These are phyloP conservation scores for Aschersonia sp. DNA, from an alignment of 2,329 filamentous ascomycete genomes.

Conservation along the genomic window DNA sequence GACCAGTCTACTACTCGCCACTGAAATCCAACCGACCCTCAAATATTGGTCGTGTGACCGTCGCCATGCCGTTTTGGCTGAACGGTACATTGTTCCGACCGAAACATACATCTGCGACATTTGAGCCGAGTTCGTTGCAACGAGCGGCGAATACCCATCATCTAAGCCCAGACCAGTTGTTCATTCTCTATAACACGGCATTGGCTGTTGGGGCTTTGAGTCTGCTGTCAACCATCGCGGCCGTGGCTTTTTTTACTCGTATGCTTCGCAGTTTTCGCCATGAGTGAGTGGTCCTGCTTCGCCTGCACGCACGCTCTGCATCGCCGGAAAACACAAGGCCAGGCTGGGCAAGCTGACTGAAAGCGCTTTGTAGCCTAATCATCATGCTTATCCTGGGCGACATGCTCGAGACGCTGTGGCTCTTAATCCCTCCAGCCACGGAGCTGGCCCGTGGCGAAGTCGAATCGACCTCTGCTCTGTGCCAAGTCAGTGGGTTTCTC, in stretches of 20 bases:
- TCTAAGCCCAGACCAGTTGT: neutral
- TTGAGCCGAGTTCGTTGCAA: neutral
- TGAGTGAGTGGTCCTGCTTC: slow-evolving; percentile 15
- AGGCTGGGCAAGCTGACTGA: neutral
- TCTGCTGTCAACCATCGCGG: slow-evolving; percentile 36
- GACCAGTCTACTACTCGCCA: no score
- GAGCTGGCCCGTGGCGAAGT: slow-evolving; percentile 39
- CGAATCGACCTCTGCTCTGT: slow-evolving; percentile 37
- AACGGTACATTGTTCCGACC: neutral
- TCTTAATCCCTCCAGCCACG: slow-evolving; percentile 48
- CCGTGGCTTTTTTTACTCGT: slow-evolving; percentile 57
- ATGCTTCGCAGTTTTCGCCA: slow-evolving; percentile 65
- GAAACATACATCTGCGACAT: neutral
- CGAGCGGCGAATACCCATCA: neutral
- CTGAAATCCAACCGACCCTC: no score
- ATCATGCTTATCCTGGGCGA: slow-evolving; percentile 61
- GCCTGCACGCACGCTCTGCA: neutral
- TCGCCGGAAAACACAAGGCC: neutral
- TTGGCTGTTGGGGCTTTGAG: slow-evolving; percentile 35
- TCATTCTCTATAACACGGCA: slow-evolving; percentile 11
- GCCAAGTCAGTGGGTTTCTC: slow-evolving; percentile 55
- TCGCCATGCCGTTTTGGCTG: neutral
- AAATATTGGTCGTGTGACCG: neutral
- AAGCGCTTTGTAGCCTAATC: slow-evolving; percentile 39
- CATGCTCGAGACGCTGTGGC: slow-evolving; percentile 54